Base-by-base conservation (phyloP, 129 eudicot species). In the Flaveria bidentis region DNA sequence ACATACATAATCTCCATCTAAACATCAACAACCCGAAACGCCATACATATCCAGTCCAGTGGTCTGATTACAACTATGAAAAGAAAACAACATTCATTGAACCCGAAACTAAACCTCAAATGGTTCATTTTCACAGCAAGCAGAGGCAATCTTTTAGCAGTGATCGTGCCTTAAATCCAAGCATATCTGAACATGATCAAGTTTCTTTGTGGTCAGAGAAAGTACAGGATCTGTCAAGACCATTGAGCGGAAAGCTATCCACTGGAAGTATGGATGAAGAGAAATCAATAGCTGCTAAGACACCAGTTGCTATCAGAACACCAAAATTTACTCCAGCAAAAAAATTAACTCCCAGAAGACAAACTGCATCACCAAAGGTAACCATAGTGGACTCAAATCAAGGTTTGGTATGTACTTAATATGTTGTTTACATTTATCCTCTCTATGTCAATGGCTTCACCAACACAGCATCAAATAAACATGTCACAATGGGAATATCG, bases 131-230 rank as follows among this genome's bases (percentile, higher is more conserved):
- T 30, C 86, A 85, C 55, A 80, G 76, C 73, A 88, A 84, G 67
- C 91, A 84, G 71, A 82, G 87, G 77, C 80, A 82, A 70, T 88
- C 97, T 10, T 84, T 71, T 70, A 82, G 90, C 81, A 88, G 86
- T 62, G 88, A 94, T 14, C 78, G 97, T 72, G 88, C 93, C 41
- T 78, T 88, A 81, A 94, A 94, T 82, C 98, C 98, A 55, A 94
- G 97, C 76, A 56, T 91, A 68, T 94, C 98, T 57, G 97, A 81
- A 83, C 73, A 87, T 36, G 98, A 89, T 17, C 77, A 79, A 53
- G 94, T 81, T 67, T 86, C 92, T 67, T 73, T 79, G 3, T 85
- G 81, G 51, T 86, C 86, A 74, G 84, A 80, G 28, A 77, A 75
- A 80, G 73, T 76, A 41, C 80, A 64, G 25, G 75, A 86, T 64